Conservation (phyloP, 192 early-diverging fungal genomes). For the Linnemannia elongata region DNA sequence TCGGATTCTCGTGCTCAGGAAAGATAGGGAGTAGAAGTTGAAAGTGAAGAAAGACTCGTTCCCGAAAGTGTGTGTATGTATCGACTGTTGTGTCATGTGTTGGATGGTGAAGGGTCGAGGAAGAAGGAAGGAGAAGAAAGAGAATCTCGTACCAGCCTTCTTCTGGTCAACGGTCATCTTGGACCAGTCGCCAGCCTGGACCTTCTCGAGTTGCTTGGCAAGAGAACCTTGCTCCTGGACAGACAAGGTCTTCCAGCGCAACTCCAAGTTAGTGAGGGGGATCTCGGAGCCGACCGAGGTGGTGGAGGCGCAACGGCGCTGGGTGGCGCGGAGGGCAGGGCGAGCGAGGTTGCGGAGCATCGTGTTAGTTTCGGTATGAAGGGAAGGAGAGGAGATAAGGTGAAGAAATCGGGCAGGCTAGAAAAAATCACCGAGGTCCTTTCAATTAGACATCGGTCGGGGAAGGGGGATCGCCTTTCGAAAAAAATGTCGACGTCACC, state of each 20-base stretch:
- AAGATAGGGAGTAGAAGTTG: too few species aligned
- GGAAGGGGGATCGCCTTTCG: too few species aligned
- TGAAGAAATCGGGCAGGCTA: background rate
- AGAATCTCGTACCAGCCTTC: conserved; percentile 80
- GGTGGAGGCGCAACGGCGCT: conserved; percentile 63
- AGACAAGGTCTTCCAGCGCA: conserved; percentile 77
- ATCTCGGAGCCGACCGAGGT: conserved; percentile 54
- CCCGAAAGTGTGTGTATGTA: too few species aligned
- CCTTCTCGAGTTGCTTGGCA: conserved; percentile 81
- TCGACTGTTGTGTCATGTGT: background rate
- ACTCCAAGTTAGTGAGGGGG: conserved; percentile 66
- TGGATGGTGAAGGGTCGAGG: background rate
- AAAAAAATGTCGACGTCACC: background rate
- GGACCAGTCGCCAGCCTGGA: conserved; percentile 98
- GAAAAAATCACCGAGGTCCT: too few species aligned
- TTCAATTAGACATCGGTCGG: too few species aligned
- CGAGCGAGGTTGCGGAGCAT: conserved; percentile 77
- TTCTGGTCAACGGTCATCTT: conserved; percentile 93
- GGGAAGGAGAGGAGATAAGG: conserved; percentile 7
- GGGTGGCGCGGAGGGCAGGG: conserved; percentile 60
- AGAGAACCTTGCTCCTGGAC: conserved; percentile 86
- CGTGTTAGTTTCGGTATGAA: conserved; percentile 24
- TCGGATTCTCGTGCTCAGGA: too few species aligned
- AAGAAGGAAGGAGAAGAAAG: background rate
- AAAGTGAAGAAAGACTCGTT: too few species aligned